Conservation (phyloP, 2,329 filamentous ascomycete genomes). For the Verticillium dahliae region DNA sequence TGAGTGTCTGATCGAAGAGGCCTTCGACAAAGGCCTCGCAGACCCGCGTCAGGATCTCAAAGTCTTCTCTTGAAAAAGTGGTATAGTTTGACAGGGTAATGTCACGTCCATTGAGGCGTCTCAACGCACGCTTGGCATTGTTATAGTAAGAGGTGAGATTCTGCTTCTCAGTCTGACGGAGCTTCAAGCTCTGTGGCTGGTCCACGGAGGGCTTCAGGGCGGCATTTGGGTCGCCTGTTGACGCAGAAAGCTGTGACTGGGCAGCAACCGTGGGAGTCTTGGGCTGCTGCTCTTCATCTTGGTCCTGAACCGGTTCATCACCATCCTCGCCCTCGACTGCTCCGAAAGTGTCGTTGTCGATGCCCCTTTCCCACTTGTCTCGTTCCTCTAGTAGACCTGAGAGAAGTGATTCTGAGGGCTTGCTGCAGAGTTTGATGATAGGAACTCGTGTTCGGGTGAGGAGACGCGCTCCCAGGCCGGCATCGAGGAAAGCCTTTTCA, state of each 20-base stretch:
- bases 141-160: slow-evolving; percentile 39
- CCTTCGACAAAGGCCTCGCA: slow-evolving; percentile 49
- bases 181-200: slow-evolving; percentile 8
- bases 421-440: slow-evolving; percentile 80
- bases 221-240: background rate
- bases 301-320: slow-evolving; percentile 10
- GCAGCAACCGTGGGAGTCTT: background rate
- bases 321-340: slow-evolving; percentile 22
- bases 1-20: slow-evolving; percentile 39
- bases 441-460: slow-evolving; percentile 75
- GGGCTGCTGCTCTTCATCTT: background rate
- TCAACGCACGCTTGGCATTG: slow-evolving; percentile 41
- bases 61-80: slow-evolving; percentile 37
- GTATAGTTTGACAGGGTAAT: slow-evolving; percentile 37
- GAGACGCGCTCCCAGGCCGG: slow-evolving; percentile 68
- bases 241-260: background rate
- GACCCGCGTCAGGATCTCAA: slow-evolving; percentile 42
- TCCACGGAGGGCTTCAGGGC: slow-evolving; percentile 15
- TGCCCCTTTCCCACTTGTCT: slow-evolving; percentile 62
- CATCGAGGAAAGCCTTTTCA: slow-evolving; percentile 66
- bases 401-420: slow-evolving; percentile 55
- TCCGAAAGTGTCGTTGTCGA: slow-evolving; percentile 28
- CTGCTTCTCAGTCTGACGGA: slow-evolving; percentile 35
- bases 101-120: slow-evolving; percentile 42
- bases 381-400: slow-evolving; percentile 58